phyloP scores from a whole-genome alignment of 1,284 basidiomycete genomes.

The Tilletia indica region DNA sequence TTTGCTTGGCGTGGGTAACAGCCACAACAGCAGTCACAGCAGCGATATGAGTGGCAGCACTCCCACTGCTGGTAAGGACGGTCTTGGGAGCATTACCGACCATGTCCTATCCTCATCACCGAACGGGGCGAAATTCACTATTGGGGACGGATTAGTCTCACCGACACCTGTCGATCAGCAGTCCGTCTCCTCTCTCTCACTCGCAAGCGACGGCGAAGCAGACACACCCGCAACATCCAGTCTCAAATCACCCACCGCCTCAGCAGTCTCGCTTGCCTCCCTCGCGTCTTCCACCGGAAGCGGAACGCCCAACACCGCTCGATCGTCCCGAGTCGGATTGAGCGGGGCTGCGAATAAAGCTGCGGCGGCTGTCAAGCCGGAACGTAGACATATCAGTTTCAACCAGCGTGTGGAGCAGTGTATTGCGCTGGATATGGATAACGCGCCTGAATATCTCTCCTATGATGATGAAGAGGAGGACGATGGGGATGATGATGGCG shows the following conservation, averaged over 20 bases:
- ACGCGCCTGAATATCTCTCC: conserved; percentile 60
- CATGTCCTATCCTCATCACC: too few relatives aligned
- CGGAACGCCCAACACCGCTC: not conserved
- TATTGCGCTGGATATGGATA: conserved; percentile 71
- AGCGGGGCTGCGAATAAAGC: not conserved
- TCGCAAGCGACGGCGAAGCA: not conserved
- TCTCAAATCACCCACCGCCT: conserved; percentile 13
- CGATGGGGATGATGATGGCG: conserved; percentile 45
- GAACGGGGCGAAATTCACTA: too few relatives aligned
- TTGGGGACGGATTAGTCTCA: too few relatives aligned
- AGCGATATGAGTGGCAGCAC: too few relatives aligned
- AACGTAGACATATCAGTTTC: conserved; percentile 79
- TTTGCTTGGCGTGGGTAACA: not conserved
- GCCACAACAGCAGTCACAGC: too few relatives aligned
- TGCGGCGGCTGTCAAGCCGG: not conserved
- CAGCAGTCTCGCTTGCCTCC: not conserved
- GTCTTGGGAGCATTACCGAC: too few relatives aligned
- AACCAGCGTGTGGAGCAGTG: conserved; percentile 97
- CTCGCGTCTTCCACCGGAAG: not conserved
- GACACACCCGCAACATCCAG: not conserved
- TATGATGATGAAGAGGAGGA: conserved; percentile 41
- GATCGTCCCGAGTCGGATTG: not conserved
- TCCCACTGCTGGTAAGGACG: too few relatives aligned
- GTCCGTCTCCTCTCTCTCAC: not conserved
- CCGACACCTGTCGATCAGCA: too few relatives aligned